Conservation (phyloP, 2,329 filamentous ascomycete genomes). For the Myrmaecium sp. region DNA sequence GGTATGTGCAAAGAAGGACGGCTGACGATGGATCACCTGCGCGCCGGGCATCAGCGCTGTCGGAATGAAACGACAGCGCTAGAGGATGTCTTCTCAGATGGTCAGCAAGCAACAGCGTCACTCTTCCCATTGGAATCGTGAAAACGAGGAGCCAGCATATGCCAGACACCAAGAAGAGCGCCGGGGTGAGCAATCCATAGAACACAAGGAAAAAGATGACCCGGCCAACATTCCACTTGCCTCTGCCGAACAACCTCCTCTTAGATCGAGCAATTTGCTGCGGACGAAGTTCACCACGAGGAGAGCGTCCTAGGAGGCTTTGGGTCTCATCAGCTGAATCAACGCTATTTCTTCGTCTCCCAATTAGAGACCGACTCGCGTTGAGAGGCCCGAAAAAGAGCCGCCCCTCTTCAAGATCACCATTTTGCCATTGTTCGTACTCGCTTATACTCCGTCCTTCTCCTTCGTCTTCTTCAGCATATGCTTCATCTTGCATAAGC, state of each 20-base stretch:
- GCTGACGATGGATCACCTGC: slow-evolving; percentile 60
- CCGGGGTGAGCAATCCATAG: slow-evolving; percentile 78
- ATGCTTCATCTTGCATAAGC: slow-evolving; percentile 83
- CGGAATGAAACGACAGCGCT: slow-evolving; percentile 82
- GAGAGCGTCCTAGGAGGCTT: slow-evolving; percentile 59
- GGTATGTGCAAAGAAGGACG: slow-evolving; percentile 90
- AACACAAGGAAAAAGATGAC: slow-evolving; percentile 96
- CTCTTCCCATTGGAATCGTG: slow-evolving; percentile 96
- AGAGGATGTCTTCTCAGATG: slow-evolving; percentile 86
- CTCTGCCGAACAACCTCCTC: slow-evolving; percentile 79
- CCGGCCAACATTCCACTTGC: slow-evolving; percentile 86
- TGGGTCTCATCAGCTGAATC: slow-evolving; percentile 83
- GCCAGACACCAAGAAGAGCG: slow-evolving; percentile 67
- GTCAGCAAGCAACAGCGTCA: slow-evolving; percentile 74
- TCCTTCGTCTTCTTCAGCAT: slow-evolving; percentile 83
- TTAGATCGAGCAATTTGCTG: slow-evolving; percentile 38
- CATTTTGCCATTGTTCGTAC: slow-evolving; percentile 98
- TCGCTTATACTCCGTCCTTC: slow-evolving; percentile 95
- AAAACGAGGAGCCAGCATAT: slow-evolving; percentile 96
- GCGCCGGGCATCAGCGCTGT: slow-evolving; percentile 55
- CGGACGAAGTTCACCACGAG: slow-evolving; percentile 29
- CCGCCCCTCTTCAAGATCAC: slow-evolving; percentile 85
- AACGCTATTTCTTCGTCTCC: slow-evolving; percentile 71
- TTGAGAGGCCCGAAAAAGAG: slow-evolving; percentile 81
- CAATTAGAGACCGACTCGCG: slow-evolving; percentile 58